Percentiles rank a stretch among this genome's conserved stretches.
Evolutionary conservation across 2,329 filamentous ascomycete genomes (phyloP).

Genomic region (Phialocephala sp.): DNA sequence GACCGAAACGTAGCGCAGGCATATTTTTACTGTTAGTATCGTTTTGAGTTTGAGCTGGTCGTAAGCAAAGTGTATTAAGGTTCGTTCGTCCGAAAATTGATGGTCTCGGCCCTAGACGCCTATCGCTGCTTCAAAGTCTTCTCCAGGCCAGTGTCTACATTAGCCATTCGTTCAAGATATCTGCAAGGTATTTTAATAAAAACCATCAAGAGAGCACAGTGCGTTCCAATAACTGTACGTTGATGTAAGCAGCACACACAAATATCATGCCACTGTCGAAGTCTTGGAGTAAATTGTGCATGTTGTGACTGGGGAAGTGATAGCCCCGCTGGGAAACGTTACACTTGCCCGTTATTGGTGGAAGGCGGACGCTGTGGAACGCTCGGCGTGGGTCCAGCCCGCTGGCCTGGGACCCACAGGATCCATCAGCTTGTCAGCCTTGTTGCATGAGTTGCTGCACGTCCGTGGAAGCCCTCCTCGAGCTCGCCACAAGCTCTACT

Average conservation of each 20-base stretch:
- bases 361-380: not conserved
- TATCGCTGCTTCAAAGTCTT: not conserved
- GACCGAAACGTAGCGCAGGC: constrained; percentile 14
- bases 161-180: not conserved
- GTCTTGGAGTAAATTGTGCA: not conserved
- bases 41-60: constrained; percentile 15
- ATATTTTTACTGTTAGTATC: constrained; percentile 1
- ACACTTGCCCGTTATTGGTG: not conserved
- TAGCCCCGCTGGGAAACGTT: not conserved
- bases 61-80: not conserved
- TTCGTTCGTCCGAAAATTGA: not conserved
- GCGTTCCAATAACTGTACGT: not conserved
- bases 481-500: not conserved
- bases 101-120: not conserved
- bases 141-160: not conserved
- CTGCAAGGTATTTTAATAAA: not conserved
- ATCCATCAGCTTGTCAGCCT: not conserved
- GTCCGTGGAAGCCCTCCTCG: not conserved
- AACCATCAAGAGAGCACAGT: not conserved
- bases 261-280: not conserved
- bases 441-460: constrained; percentile 1
- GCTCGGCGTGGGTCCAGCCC: not conserved
- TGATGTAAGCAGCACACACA: not conserved
- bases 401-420: constrained; percentile 6
- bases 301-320: not conserved